Base-by-base conservation (phyloP, 495 filamentous ascomycete species). In the Cladorrhinum samala region DNA sequence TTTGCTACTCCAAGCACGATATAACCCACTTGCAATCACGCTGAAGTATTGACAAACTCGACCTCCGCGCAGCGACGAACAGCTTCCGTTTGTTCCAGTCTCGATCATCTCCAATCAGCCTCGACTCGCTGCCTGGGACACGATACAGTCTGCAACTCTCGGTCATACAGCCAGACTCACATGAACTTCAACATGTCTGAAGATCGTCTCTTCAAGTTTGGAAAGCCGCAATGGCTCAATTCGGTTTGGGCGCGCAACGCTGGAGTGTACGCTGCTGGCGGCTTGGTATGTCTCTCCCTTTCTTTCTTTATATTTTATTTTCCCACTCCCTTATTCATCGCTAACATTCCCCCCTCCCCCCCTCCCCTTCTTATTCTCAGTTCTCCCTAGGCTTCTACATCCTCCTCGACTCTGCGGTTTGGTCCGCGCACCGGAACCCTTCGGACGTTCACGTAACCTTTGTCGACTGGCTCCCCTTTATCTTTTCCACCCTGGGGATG, bases 371-470 rank as follows among this genome's bases (percentile, higher is more conserved):
- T 11, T 16, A 1, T 9, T 6, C 20, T 36, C 52, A 99, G 94
- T 97, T 96, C 80, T 91, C 94, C 46, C 82, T 96, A 56, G 93
- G 90, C 40, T 93, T 97, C 81, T 99, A 92, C 84, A 84, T 88
- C 76, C 83, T 96, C 61, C 82, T 99, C 72, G 94, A 99, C 70
- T 83, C 86, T 40, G 86, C 93, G 17, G 82, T 89, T 42, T 97
- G 86, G 79, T 95, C 89, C 62, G 90, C 87, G 52, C 52, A 77
- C 33, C 80, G 77, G 61, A 97, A 96, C 74, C 83, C 79, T 48
- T 87, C 86, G 17, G 69, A 82, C 67, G 80, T 95, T 48, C 91
- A 99, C 76, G 83, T 99, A 63, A 91, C 81, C 67, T 96, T 97
- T 70, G 81, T 97, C 63, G 94, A 99, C 79, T 99, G 94, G 94